Percentiles rank a stretch among this genome's conserved stretches.
These are phyloP conservation scores for Chaetomium globosum DNA, from an alignment of 2,329 filamentous ascomycete genomes.

Conservation along the genomic window DNA sequence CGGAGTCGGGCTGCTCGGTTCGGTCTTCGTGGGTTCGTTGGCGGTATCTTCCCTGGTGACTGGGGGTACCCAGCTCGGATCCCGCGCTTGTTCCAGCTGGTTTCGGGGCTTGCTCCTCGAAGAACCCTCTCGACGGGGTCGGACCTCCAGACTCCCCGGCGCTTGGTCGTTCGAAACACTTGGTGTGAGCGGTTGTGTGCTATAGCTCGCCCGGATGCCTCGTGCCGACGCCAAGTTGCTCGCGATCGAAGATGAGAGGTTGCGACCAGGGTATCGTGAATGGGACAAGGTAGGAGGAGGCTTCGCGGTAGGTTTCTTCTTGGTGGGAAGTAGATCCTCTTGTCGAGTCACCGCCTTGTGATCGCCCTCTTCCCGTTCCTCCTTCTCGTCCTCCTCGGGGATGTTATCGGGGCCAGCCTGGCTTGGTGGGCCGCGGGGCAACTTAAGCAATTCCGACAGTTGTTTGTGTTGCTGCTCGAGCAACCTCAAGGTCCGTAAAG, in stretches of 20 bases:
- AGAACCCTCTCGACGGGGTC: constrained; percentile 54
- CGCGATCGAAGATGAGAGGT: constrained; percentile 79
- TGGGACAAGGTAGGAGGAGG: constrained; percentile 45
- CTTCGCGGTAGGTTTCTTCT: constrained; percentile 37
- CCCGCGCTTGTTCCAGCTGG: constrained; percentile 56
- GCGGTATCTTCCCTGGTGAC: constrained; percentile 39
- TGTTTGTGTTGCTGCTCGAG: constrained; percentile 86
- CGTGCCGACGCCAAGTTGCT: constrained; percentile 85
- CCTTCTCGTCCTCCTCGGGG: constrained; percentile 45
- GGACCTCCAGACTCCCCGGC: constrained; percentile 67
- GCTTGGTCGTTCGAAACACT: constrained; percentile 74
- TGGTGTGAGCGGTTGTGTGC: constrained; percentile 69
- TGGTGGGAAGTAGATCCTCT: constrained; percentile 26
- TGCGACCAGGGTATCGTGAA: constrained; percentile 62
- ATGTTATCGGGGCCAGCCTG: constrained; percentile 45
- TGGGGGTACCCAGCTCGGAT: constrained; percentile 58
- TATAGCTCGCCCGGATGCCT: constrained; percentile 69
- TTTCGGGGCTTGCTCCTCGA: constrained; percentile 53
- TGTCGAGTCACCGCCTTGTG: constrained; percentile 11
- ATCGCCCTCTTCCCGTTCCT: constrained; percentile 36
- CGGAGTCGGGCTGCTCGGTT: constrained; percentile 26
- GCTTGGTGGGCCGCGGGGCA: constrained; percentile 58
- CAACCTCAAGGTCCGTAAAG: constrained; percentile 78
- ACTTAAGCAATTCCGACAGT: constrained; percentile 78
- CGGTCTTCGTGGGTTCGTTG: constrained; percentile 34